phyloP scores from a whole-genome alignment of 805 yeast genomes.

The Teunomyces barrocoloradensis region DNA sequence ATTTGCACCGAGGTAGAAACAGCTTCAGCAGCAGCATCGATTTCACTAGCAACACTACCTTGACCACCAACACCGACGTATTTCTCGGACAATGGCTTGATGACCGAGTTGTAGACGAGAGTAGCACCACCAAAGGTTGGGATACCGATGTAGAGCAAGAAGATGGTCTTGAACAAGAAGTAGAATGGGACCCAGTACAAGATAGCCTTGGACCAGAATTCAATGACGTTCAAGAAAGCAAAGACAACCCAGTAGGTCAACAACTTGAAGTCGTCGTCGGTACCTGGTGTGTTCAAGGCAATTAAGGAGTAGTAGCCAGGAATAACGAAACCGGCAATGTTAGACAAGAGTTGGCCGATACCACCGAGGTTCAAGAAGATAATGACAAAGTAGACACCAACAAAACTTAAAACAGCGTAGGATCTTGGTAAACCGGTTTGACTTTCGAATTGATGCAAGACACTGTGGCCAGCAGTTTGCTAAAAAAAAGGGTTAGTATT shows the following conservation, averaged over 20 bases:
- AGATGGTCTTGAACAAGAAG: conserved; percentile 87
- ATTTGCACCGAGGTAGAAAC: conserved; percentile 21
- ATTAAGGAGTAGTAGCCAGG: conserved; percentile 87
- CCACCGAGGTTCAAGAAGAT: conserved; percentile 92
- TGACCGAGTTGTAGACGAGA: conserved; percentile 57
- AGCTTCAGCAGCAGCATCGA: conserved; percentile 49
- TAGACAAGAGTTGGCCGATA: conserved; percentile 88
- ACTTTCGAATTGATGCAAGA: conserved; percentile 37
- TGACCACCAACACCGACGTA: conserved; percentile 27
- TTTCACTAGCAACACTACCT: conserved; percentile 36
- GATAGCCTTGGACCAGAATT: conserved; percentile 93
- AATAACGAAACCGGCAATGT: conserved; percentile 83
- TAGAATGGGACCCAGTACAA: conserved; percentile 96
- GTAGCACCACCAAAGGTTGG: conserved; percentile 89
- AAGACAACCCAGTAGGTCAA: conserved; percentile 99
- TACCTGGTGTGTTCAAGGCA: conserved; percentile 71
- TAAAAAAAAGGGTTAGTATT: conserved; percentile 16
- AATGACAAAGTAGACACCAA: conserved; percentile 65
- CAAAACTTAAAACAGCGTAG: conserved; percentile 70
- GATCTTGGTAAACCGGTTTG: conserved; percentile 73
- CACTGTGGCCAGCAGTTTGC: conserved; percentile 30
- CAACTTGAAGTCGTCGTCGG: conserved; percentile 80
- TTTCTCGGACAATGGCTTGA: conserved; percentile 63
- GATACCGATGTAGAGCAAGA: conserved; percentile 82
- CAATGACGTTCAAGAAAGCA: conserved; percentile 84